These are phyloP conservation scores for Metroxylon sagu DNA, from an alignment of 176 grass and related monocot species.

Conservation along the genomic window DNA sequence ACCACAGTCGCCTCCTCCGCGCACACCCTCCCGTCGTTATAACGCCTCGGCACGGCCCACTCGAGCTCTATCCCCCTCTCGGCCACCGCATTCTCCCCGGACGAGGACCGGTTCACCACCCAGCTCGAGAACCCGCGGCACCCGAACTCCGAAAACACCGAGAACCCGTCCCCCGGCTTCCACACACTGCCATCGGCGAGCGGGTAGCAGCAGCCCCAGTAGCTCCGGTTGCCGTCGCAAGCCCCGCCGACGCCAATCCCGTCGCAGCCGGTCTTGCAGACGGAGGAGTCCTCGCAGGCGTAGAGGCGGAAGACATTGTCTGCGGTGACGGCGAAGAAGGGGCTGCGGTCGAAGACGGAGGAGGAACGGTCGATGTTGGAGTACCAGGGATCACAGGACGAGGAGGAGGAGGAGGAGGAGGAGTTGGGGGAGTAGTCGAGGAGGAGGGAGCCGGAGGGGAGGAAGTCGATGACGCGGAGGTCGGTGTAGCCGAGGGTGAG, in stretches of 20 bases:
- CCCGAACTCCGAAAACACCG: constrained; percentile 52
- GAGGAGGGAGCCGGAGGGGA: constrained; percentile 51
- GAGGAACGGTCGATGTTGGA: constrained; percentile 36
- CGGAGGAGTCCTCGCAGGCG: not conserved
- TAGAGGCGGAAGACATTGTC: constrained; percentile 81
- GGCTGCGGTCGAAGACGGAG: constrained; percentile 12
- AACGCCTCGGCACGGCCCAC: constrained; percentile 30
- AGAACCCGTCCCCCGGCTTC: constrained; percentile 53
- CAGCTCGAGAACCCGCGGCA: constrained; percentile 93
- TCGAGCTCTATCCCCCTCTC: constrained; percentile 4
- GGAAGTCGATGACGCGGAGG: constrained; percentile 50
- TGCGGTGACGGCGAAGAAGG: constrained; percentile 50
- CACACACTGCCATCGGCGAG: constrained; percentile 73
- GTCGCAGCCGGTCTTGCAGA: constrained; percentile 28
- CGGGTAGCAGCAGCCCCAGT: constrained; percentile 77
- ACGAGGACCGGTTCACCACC: constrained; percentile 31
- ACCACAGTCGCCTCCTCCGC: constrained; percentile 30
- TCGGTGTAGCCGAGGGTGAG: constrained; percentile 18
- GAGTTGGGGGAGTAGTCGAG: constrained; percentile 62
- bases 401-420: not conserved
- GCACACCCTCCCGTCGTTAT: constrained; percentile 32
- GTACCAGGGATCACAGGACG: constrained; percentile 41
- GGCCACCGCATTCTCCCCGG: not conserved
- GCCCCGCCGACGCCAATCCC: constrained; percentile 5
- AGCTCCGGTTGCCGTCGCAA: constrained; percentile 17